Conservation (phyloP, 73 alveolate species). For the Stentor roeselii region DNA sequence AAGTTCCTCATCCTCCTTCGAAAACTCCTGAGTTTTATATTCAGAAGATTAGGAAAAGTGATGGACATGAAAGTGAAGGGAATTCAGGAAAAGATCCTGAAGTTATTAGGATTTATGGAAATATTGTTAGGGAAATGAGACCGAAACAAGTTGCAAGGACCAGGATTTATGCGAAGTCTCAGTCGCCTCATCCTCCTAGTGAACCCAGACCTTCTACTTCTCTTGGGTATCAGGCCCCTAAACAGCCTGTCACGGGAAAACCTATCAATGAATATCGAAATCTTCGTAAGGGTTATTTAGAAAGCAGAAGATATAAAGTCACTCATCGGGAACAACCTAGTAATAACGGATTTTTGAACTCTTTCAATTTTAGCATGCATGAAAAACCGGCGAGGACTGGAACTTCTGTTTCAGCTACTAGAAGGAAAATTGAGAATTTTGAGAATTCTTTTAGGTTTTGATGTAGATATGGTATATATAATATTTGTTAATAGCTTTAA, state of each 20-base stretch:
- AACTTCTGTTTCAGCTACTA: background rate
- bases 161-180: background rate
- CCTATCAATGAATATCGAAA: background rate
- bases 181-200: background rate
- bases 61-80: background rate
- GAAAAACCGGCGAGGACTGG: background rate
- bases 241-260: background rate
- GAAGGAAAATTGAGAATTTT: background rate
- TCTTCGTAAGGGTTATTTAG: background rate
- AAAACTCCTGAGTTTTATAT: background rate
- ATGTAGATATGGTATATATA: too few species aligned
- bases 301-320: background rate
- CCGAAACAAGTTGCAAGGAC: background rate
- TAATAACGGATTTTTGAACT: background rate
- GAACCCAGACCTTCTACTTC: background rate
- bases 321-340: background rate
- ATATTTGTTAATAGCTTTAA: background rate
- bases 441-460: background rate
- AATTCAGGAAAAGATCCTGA: background rate
- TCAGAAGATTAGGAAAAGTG: background rate
- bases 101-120: background rate
- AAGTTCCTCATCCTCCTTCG: constrained; percentile 1
- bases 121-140: background rate
- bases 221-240: background rate
- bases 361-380: background rate